phyloP scores from a whole-genome alignment of 441 rosid genomes.

The Pelargonium fulgidum region DNA sequence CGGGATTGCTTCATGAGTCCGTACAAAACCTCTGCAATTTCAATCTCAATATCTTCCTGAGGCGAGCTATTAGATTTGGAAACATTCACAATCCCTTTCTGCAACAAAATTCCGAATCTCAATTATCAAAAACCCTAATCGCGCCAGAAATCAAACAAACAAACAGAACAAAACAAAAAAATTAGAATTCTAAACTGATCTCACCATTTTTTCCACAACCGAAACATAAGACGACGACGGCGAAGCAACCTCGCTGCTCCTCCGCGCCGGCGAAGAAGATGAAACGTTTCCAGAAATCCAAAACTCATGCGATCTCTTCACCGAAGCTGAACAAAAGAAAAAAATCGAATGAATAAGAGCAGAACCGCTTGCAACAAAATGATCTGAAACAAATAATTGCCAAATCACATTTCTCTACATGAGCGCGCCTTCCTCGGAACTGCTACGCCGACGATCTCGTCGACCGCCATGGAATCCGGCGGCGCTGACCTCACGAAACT shows the following conservation, averaged over 20 bases:
- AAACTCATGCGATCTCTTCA: slow-evolving; percentile 41
- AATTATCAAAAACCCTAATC: not conserved
- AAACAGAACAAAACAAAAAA: not conserved
- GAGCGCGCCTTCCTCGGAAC: slow-evolving; percentile 51
- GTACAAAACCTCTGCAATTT: slow-evolving; percentile 59
- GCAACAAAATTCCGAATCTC: slow-evolving; percentile 9
- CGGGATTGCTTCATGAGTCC: slow-evolving; percentile 47
- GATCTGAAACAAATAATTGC: not conserved
- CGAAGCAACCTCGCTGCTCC: slow-evolving; percentile 31
- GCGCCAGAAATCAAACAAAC: not conserved
- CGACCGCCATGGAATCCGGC: slow-evolving; percentile 26
- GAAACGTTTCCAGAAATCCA: slow-evolving; percentile 30
- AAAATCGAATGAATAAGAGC: slow-evolving; percentile 3
- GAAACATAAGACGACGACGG: slow-evolving; percentile 33
- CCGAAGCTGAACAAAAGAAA: slow-evolving; percentile 27
- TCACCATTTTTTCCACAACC: slow-evolving; percentile 34
- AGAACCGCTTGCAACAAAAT: not conserved
- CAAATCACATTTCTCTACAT: slow-evolving; percentile 20
- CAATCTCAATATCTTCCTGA: slow-evolving; percentile 57
- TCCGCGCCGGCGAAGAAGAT: slow-evolving; percentile 27
- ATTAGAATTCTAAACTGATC: not conserved
- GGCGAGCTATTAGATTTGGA: slow-evolving; percentile 31
- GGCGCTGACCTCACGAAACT: slow-evolving; percentile 16
- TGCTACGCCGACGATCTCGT: slow-evolving; percentile 36
- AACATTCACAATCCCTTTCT: slow-evolving; percentile 39